Evolutionary conservation across 345 rosid species (phyloP), one percentile per base, ranked within the genome.

Genomic region (Lumnitzera littorea): DNA sequence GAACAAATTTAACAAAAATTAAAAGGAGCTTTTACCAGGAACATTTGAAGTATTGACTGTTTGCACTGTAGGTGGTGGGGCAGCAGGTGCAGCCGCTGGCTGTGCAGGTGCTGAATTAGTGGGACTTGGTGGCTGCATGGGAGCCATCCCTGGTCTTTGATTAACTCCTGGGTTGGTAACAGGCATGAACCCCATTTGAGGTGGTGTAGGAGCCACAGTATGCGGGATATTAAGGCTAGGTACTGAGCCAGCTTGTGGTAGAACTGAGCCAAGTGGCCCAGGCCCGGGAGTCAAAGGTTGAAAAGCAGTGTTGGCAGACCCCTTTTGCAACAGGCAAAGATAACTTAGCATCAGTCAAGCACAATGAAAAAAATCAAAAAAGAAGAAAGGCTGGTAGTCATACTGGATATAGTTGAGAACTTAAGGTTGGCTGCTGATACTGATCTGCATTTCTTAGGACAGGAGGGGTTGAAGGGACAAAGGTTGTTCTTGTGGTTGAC

Each of bases 11-110:
- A 15, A 46, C 1, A 24, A 16, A 17, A 15, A 46, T 11, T 15
- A 62, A 51, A 17, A 24, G 9, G 17, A 29, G 56, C 50, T 70
- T 60, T 68, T 76, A 95, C 99, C 96, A 63, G 96, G 95, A 47
- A 88, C 94, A 51, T 74, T 91, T 66, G 89, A 82, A 54, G 90
- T 88, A 75, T 95, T 87, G 48, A 78, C 99, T 8, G 94, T 88
- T 79, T 91, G 98, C 56, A 88, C 84, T 12, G 99, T 95, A 52
- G 98, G 84, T 62, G 89, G 97, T 29, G 87, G 87, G 69, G 87
- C 82, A 65, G 85, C 76, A 68, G 95, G 88, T 15, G 80, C 47
- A 31, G 67, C 83, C 67, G 80, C 72, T 74, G 85, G 78, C 70
- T 85, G 94, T 41, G 50, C 64, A 48, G 83, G 29, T 65, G 82